phyloP scores from a whole-genome alignment of 176 grass and related monocot species.

The Carex littledalei region DNA sequence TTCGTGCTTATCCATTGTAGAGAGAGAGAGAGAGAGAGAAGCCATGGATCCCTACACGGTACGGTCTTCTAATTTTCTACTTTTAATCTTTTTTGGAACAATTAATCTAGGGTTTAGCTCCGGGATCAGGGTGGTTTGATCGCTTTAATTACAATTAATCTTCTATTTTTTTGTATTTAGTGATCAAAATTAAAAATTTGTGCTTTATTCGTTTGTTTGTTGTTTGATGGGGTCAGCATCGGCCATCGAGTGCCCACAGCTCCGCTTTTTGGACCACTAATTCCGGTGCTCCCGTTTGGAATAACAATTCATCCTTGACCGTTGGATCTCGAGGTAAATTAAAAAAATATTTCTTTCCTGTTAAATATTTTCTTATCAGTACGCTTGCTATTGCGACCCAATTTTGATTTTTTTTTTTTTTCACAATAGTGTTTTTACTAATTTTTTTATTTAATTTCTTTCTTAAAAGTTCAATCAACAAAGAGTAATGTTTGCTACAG shows the following conservation, averaged over 20 bases:
- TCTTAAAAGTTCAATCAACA: not conserved
- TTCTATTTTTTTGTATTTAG: not conserved
- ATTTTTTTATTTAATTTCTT: not conserved
- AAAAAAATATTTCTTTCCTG: not conserved
- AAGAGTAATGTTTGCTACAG: not conserved
- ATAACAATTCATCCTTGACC: slow-evolving; percentile 72
- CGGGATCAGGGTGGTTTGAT: not conserved
- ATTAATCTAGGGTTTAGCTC: slow-evolving; percentile 11
- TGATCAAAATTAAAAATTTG: not conserved
- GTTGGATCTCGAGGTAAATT: slow-evolving; percentile 53
- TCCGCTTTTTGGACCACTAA: slow-evolving; percentile 70
- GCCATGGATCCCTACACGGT: slow-evolving; percentile 92
- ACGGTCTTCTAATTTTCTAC: not conserved
- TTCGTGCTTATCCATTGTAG: not conserved
- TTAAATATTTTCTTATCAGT: not conserved
- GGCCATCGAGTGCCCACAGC: slow-evolving; percentile 50
- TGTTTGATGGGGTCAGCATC: slow-evolving; percentile 29
- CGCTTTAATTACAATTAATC: not conserved
- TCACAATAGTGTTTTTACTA: not conserved
- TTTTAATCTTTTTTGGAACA: not conserved
- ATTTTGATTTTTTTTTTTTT: not conserved
- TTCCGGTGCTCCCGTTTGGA: slow-evolving; percentile 69
- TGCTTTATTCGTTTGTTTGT: not conserved
- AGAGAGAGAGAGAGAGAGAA: not conserved
- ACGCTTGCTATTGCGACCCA: not conserved